A percentile compares a stretch with the other conserved stretches of the same genome.
phyloP scores from a whole-genome alignment of 805 yeast species.

The Zygosaccharomyces bisporus region DNA sequence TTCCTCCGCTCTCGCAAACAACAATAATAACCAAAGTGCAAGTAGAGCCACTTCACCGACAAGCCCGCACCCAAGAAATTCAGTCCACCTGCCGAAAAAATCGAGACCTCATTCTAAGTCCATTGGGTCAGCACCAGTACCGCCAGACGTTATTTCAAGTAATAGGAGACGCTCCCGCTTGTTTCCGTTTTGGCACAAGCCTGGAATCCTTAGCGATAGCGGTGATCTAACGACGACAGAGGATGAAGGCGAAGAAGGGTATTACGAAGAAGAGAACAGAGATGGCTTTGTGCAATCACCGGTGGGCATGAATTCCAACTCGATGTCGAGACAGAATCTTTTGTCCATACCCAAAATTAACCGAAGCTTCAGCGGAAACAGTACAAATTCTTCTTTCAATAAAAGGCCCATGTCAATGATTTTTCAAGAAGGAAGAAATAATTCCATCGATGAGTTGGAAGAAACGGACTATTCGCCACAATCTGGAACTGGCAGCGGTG shows the following conservation, averaged over 20 bases:
- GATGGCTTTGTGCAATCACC: constrained; percentile 19
- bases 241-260: constrained; percentile 32
- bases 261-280: constrained; percentile 22
- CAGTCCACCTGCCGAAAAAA: constrained; percentile 14
- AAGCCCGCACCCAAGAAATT: constrained; percentile 5
- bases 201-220: constrained; percentile 32
- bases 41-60: constrained; percentile 8
- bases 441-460: constrained; percentile 25
- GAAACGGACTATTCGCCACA: constrained; percentile 1
- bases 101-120: constrained; percentile 35
- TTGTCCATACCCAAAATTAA: constrained; percentile 20
- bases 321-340: constrained; percentile 16
- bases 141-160: constrained; percentile 34
- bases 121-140: constrained; percentile 30
- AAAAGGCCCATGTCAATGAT: constrained; percentile 25
- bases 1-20: constrained; percentile 1
- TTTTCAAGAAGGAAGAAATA: constrained; percentile 15
- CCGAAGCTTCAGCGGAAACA: constrained; percentile 24
- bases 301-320: constrained; percentile 15
- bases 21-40: not conserved
- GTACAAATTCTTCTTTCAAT: constrained; percentile 20
- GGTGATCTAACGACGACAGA: constrained; percentile 31
- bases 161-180: constrained; percentile 27
- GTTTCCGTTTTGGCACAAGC: constrained; percentile 33
- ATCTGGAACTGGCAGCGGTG: not conserved